Evolutionary conservation across 2,329 filamentous ascomycete genomes (phyloP), one percentile per base, ranked within the genome.

Genomic region (Pestalotiopsis sp.): DNA sequence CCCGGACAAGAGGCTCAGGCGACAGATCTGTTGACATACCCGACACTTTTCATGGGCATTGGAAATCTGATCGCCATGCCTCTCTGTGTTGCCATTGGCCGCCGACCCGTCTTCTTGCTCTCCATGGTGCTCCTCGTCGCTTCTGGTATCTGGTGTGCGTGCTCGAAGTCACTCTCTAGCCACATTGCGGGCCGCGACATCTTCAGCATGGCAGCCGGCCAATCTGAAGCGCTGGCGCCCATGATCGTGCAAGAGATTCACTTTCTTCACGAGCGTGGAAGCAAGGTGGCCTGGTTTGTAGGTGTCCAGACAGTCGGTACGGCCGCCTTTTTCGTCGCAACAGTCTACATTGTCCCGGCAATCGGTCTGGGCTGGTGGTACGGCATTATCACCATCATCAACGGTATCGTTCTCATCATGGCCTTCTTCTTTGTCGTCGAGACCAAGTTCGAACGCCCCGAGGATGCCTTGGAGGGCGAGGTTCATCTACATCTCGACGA

Each of bases 41-140:
- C 78, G 0, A 73, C 71, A 1, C 72, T 79, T 2, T 74, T 77
- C 58, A 71, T 74, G 67, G 75, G 75, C 14, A 65, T 76, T 23
- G 74, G 74, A 4, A 76, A 76, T 64, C 45, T 80, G n/a, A 69
- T 80, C 17, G 75, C 76, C n/a, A 79, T 80, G 76, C 79, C 79
- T 5, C 67, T 80, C n/a, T 74, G 76, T 6, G 69, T 76, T 14
- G 74, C 76, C 6, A 71, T 81, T 31, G 78, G 79, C 39, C 75
- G 78, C 2, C 75, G 77, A 3, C 74, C 76, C 2, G 73, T 81
- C 5, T 76, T 77, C 38, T 72, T 80, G 4, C 68, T 70, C 9
- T 78, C 77, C 2, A 72, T 72, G 41, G 61, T 76, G 3, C 62
- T 80, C 2, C 69, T 78, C 36, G 72, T 79, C 38, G 70, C 72